These are phyloP conservation scores for Luzula sylvatica DNA, from an alignment of 176 grass and related monocot genomes.

Conservation along the genomic window DNA sequence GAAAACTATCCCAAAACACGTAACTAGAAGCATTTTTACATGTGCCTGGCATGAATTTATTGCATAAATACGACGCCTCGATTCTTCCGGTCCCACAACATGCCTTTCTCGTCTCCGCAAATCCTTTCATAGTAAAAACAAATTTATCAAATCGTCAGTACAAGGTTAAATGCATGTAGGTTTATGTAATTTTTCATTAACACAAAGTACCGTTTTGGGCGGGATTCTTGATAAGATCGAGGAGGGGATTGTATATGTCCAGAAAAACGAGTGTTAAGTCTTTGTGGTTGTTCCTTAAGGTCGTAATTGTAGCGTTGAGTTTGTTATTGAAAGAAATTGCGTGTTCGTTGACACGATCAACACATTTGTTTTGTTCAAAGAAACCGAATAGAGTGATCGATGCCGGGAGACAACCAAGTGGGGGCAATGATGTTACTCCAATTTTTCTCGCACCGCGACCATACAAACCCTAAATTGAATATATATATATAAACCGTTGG, in stretches of 20 bases:
- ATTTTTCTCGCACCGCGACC: slow-evolving; percentile 55
- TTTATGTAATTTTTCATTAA: no score
- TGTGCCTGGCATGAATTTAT: slow-evolving; percentile 52
- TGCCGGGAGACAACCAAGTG: slow-evolving; percentile 74
- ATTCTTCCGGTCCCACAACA: slow-evolving; percentile 92
- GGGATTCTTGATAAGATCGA: slow-evolving; percentile 56
- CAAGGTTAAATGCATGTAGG: no score
- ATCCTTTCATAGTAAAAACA: no score
- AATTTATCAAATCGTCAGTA: no score
- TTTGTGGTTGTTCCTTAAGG: slow-evolving; percentile 32
- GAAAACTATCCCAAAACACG: no score
- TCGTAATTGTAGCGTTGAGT: slow-evolving; percentile 33
- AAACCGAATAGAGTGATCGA: slow-evolving; percentile 61
- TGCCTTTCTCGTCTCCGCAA: slow-evolving; percentile 63
- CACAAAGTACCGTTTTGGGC: slow-evolving; percentile 29
- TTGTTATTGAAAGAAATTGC: slow-evolving; percentile 61
- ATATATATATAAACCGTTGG: no score
- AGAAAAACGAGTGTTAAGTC: slow-evolving; percentile 81
- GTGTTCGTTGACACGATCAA: slow-evolving; percentile 63
- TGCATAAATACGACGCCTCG: slow-evolving; percentile 82
- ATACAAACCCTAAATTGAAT: slow-evolving; percentile 51
- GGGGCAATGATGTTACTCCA: slow-evolving; percentile 82
- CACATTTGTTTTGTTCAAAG: slow-evolving; percentile 36
- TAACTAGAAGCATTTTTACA: slow-evolving; percentile 78
- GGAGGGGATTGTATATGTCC: slow-evolving; percentile 84